Percentiles rank a stretch among this genome's conserved stretches.
Conservation (phyloP, 2,329 filamentous ascomycete species). For the Fusarium citri region DNA sequence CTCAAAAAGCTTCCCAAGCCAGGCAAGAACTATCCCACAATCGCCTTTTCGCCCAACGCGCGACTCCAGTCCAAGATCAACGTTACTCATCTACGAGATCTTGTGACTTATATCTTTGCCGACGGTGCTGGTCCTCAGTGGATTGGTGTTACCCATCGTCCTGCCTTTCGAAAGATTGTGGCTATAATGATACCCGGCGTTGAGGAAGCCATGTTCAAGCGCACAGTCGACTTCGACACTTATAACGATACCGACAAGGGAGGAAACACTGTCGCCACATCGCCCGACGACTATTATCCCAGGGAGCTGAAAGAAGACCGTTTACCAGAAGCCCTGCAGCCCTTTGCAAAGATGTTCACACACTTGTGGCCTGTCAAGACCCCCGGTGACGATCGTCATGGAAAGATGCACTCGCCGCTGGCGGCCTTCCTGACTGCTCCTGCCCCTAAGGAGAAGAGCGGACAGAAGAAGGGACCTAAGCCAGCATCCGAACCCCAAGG, state of each 20-base stretch:
- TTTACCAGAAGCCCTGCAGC: conserved; percentile 67
- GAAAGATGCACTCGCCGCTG: conserved; percentile 87
- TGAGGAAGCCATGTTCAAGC: conserved; percentile 89
- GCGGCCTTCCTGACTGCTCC: conserved; percentile 84
- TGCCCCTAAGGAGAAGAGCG: conserved; percentile 72
- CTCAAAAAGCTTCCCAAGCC: conserved; percentile 70
- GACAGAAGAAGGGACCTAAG: conserved; percentile 68
- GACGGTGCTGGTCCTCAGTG: conserved; percentile 74
- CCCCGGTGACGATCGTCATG: conserved; percentile 84
- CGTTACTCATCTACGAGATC: conserved; percentile 70
- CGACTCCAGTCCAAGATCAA: conserved; percentile 72
- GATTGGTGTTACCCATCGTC: conserved; percentile 71
- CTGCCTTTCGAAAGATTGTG: conserved; percentile 81
- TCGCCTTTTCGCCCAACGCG: conserved; percentile 67
- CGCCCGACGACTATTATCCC: conserved; percentile 71
- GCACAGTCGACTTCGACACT: conserved; percentile 61
- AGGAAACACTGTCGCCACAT: conserved; percentile 51
- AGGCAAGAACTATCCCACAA: conserved; percentile 68
- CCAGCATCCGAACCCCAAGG: conserved; percentile 71
- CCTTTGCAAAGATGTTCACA: conserved; percentile 84
- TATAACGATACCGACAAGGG: conserved; percentile 56
- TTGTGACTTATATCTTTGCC: conserved; percentile 75
- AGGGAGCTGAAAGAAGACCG: conserved; percentile 62
- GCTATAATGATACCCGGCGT: conserved; percentile 92
- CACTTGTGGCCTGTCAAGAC: conserved; percentile 91